These are phyloP conservation scores for Xylariaceae sp. DNA, from an alignment of 2,329 filamentous ascomycete genomes.

Conservation along the genomic window DNA sequence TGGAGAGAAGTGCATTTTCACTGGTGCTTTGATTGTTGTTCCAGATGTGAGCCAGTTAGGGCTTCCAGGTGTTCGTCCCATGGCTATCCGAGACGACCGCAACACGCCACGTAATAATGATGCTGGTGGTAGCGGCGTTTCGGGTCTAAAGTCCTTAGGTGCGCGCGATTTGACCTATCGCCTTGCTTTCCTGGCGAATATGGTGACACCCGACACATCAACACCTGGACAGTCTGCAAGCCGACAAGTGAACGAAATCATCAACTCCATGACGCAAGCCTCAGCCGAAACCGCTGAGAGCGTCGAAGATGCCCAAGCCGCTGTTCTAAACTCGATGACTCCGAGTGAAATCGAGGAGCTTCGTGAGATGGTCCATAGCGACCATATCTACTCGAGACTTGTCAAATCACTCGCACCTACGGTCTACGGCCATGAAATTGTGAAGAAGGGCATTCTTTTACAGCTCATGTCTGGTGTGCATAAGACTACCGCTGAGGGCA, in stretches of 20 bases:
- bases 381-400: constrained; percentile 89
- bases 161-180: constrained; percentile 94
- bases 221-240: constrained; percentile 71
- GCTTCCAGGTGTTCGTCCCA: constrained; percentile 78
- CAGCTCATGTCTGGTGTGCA: constrained; percentile 95
- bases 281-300: constrained; percentile 65
- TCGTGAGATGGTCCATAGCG: constrained; percentile 87
- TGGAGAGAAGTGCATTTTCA: constrained; percentile 97
- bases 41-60: constrained; percentile 94
- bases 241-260: constrained; percentile 76
- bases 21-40: constrained; percentile 90
- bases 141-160: constrained; percentile 85
- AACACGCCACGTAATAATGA: constrained; percentile 71
- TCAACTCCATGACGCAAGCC: constrained; percentile 75
- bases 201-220: constrained; percentile 86
- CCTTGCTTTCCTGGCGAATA: constrained; percentile 93
- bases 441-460: constrained; percentile 92
- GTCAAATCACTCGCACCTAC: constrained; percentile 94
- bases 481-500: constrained; percentile 88
- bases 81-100: constrained; percentile 78
- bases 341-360: constrained; percentile 86
- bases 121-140: constrained; percentile 78
- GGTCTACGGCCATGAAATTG: constrained; percentile 94
- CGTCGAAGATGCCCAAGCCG: constrained; percentile 82
- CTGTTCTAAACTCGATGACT: constrained; percentile 81